These are phyloP conservation scores for Aphanoascus verrucosus DNA, from an alignment of 2,329 filamentous ascomycete species.

Conservation along the genomic window DNA sequence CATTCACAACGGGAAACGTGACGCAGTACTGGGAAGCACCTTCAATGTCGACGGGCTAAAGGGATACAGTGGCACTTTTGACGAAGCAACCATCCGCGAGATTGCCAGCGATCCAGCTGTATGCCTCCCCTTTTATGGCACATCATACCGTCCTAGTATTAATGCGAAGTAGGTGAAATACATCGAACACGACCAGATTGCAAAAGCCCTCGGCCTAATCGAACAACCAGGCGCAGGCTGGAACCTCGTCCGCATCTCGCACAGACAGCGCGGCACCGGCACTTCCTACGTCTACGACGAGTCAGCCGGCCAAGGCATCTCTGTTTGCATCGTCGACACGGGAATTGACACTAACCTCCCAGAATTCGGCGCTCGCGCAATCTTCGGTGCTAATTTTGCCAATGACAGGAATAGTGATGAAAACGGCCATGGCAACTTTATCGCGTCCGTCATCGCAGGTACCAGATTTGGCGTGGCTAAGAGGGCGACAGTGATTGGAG, in stretches of 20 bases:
- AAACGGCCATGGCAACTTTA: slow-evolving; percentile 32
- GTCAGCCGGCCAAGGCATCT: slow-evolving; percentile 27
- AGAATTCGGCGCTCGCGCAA: slow-evolving; percentile 30
- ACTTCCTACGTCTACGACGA: slow-evolving; percentile 27
- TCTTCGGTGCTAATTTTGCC: slow-evolving; percentile 26
- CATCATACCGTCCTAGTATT: background rate
- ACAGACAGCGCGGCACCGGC: slow-evolving; percentile 18
- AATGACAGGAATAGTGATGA: slow-evolving; percentile 15
- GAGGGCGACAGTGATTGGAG: slow-evolving; percentile 32
- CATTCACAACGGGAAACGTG: background rate
- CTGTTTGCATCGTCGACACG: slow-evolving; percentile 31
- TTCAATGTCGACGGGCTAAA: slow-evolving; percentile 11
- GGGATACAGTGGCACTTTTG: slow-evolving; percentile 13
- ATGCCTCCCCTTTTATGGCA: background rate
- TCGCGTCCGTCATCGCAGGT: slow-evolving; percentile 28
- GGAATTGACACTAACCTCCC: slow-evolving; percentile 26
- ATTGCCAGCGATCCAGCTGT: slow-evolving; percentile 7
- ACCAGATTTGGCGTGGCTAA: slow-evolving; percentile 30
- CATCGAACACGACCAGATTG: slow-evolving; percentile 14
- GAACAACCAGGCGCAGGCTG: slow-evolving; percentile 22
- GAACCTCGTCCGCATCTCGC: slow-evolving; percentile 29
- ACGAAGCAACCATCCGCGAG: slow-evolving; percentile 8
- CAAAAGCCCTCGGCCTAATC: background rate
- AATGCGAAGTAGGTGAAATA: slow-evolving; percentile 13
- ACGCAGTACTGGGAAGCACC: background rate